Evolutionary conservation across 352 stramenopile species (phyloP), one percentile per base, ranked within the genome.

Genomic region (Globisporangium echinulatum): DNA sequence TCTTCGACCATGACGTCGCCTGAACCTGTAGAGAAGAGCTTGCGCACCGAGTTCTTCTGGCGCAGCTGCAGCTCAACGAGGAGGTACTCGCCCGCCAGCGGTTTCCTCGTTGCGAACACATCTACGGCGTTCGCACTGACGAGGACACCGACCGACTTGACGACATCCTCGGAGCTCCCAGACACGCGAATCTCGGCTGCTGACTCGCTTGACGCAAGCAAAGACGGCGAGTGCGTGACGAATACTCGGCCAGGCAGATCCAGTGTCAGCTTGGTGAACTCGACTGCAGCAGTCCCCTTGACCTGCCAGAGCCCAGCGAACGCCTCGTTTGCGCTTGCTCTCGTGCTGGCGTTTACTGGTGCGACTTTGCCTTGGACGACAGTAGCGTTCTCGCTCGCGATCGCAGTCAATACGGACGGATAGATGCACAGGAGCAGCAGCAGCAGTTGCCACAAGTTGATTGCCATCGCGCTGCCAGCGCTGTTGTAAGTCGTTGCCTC

Each of bases 31-130:
- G 52, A 57, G 38, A 57, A 49, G 38, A 57, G 38, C 36, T 57
- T 57, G 52, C 19, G 39, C 52, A 57, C 52, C 52, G 52, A 47
- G 39, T 47, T 49, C n/a, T 40, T 57, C n/a, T 38, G 38, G 15
- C 39, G 52, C 17, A 57, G 52, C 19, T 13, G 15, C 38, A 57
- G 10, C 39, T 57, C 52, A 5, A 49, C 17, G 2, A 57, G 52
- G 10, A 57, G 42, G 7, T 57, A 57, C 39, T 57, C 52, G 19
- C 39, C 52, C 11, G 17, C 39, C 4, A 47, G 5, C 7, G 52
- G 52, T 17, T 57, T 48, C 17, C 52, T 38, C 11, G 52, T 19
- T 19, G 52, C 25, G n/a, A 17, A 14, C 15, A 49, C 19, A 17
- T 6, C n/a, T 9, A 57, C n/a, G 6, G 44, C 33, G 7, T 36